These are phyloP conservation scores for Bombardia bombarda DNA, from an alignment of 495 filamentous ascomycete genomes.

Conservation along the genomic window DNA sequence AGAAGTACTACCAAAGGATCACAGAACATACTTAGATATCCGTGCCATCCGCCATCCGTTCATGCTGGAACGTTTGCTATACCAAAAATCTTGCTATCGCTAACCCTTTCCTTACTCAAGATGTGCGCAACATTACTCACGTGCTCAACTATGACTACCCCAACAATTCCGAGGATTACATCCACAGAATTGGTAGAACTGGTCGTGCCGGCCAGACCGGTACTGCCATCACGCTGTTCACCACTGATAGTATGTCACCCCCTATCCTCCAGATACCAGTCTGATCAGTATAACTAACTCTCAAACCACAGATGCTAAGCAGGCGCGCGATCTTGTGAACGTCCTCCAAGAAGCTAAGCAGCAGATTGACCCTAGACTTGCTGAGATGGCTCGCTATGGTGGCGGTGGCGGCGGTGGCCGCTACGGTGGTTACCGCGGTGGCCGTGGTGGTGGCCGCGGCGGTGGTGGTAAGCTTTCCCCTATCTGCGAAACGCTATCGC, in stretches of 20 bases:
- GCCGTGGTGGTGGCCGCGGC: slow-evolving; percentile 28
- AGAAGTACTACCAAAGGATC: slow-evolving; percentile 55
- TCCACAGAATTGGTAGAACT: slow-evolving; percentile 97
- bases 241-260: slow-evolving; percentile 82
- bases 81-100: slow-evolving; percentile 48
- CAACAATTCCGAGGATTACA: slow-evolving; percentile 99
- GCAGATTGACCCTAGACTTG: slow-evolving; percentile 90
- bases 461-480: slow-evolving; percentile 30
- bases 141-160: slow-evolving; percentile 99
- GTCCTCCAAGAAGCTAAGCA: slow-evolving; percentile 97
- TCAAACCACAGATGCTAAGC: slow-evolving; percentile 67
- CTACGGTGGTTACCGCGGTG: slow-evolving; percentile 47
- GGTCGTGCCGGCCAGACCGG: slow-evolving; percentile 90
- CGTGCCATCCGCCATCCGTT: slow-evolving; percentile 29
- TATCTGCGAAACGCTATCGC: not conserved
- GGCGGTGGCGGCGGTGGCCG: slow-evolving; percentile 72
- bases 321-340: slow-evolving; percentile 88
- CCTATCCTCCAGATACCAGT: slow-evolving; percentile 2
- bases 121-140: slow-evolving; percentile 99
- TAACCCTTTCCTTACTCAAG: slow-evolving; percentile 75
- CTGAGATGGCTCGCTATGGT: slow-evolving; percentile 90
- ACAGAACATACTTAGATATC: slow-evolving; percentile 53
- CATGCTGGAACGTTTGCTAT: slow-evolving; percentile 52
- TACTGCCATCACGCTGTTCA: slow-evolving; percentile 94
- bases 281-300: slow-evolving; percentile 22